Percentiles rank a stretch among this genome's conserved stretches.
These are phyloP conservation scores for Thielaviopsis punctulata DNA, from an alignment of 2,329 filamentous ascomycete species.

Conservation along the genomic window DNA sequence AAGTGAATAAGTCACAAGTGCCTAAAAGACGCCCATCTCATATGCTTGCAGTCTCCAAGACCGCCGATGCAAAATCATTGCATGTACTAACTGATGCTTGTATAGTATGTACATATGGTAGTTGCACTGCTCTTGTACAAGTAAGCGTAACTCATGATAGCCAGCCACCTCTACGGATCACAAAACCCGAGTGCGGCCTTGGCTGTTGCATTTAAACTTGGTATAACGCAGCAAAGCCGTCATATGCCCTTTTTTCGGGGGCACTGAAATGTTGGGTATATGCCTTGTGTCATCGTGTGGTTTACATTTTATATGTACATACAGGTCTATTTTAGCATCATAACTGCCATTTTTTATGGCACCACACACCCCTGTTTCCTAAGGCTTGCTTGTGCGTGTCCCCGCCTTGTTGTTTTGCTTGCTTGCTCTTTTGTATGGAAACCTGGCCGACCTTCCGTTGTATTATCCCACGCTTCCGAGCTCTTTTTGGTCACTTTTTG, in stretches of 20 bases:
- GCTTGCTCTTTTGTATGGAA: neutral
- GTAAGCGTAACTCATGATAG: neutral
- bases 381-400: neutral
- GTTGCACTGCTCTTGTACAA: too few species aligned
- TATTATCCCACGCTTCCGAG: conserved; percentile 5
- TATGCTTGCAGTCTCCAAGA: too few species aligned
- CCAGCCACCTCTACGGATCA: neutral
- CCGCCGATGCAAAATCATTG: too few species aligned
- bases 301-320: too few species aligned
- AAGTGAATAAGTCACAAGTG: too few species aligned
- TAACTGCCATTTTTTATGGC: neutral
- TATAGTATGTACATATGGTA: too few species aligned
- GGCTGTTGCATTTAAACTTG: neutral
- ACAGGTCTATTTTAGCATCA: neutral
- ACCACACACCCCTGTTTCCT: neutral
- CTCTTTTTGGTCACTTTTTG: conserved; percentile 4
- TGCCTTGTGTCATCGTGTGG: neutral
- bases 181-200: neutral
- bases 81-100: too few species aligned
- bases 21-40: too few species aligned
- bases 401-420: neutral
- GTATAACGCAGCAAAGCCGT: neutral
- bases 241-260: neutral
- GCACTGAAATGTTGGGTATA: neutral
- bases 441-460: neutral